Evolutionary conservation across 2,329 filamentous ascomycete species (phyloP), one percentile per base, ranked within the genome.

Genomic region (Fusarium mundagurra): DNA sequence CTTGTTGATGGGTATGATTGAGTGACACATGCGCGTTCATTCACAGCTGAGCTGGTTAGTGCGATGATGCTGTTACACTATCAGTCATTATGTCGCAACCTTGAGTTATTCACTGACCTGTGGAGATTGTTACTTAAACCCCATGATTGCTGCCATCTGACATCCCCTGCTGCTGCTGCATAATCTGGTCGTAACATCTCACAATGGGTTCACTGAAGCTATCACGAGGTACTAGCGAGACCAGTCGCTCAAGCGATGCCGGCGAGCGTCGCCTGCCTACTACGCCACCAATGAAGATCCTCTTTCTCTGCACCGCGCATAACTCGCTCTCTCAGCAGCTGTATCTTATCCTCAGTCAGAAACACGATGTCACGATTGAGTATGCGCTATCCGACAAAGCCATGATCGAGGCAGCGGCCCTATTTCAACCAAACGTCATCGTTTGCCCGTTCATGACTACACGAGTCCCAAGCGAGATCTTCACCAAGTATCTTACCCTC

Each of bases 281-380:
- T 16, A 71, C 41, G 7, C 44, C 66, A 6, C 39, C 55, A 29
- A 73, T 73, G 62, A 73, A 64, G 24, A 73, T 73, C 22, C 66
- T 73, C 50, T 73, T 73, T 54, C 41, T 73, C 18, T 73, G 71
- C 33, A 73, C 71, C 14, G 66, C 71, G 20, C 70, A 73, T 16
- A 73, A 73, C 54, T 73, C 71, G 20, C 61, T 73, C 6, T 73
- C 71, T 3, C 71, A 73, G 34, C 70, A 64, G 22, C 71, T 73
- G 17, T 73, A 61, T 27, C 54, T 73, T 20, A 64, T 41, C 16
- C 54, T 73, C 12, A 61, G 48, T 6, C 70, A 61, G 44, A 51
- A 43, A 13, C 71, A 73, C 29, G 24, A 55, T 1, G 48, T 71
- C 22, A 61, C 70, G 6, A 29, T 73, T 43, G 70, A 73, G 47